Evolutionary conservation across 768 basidiomycete genomes (phyloP), one percentile per base, ranked within the genome.

Genomic region (Jaapia argillacea): DNA sequence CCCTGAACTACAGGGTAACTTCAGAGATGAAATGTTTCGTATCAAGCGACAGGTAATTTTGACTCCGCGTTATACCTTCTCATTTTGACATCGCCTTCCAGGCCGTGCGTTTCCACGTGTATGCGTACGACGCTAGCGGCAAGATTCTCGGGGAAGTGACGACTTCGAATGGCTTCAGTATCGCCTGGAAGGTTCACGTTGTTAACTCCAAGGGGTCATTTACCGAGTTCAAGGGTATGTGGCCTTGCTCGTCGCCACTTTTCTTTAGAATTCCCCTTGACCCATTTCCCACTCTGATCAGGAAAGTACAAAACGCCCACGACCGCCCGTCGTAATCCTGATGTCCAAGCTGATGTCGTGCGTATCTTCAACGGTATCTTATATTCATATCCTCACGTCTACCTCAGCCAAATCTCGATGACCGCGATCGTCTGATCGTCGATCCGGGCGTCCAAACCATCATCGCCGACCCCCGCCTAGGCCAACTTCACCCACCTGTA

Each of bases 21-120:
- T 60, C 43, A 49, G 48, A 31, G 59, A 60, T 46, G 36, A 22
- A 6, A 22, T 54, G 7, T 16, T 45, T 35, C 40, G 53, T 13
- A 55, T 64, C 28, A 61, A 54, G 46, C 57, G 61, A 18, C 56
- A 58, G 51, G 63, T 61, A 31, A 42, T 44, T 36, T 43, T 33
- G 4, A n/a, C 36, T 31, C 12, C 10, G 40, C 10, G 31, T 3
- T 41, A 26, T 23, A 6, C 18, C 6, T 22, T 10, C 22, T 35
- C 20, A n/a, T 18, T 7, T 3, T 44, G 5, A 26, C 21, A 14
- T 45, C 18, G 10, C 20, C 18, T 10, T 21, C 10, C 18, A 65
- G 63, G 63, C 61, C 22, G 61, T 52, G 21, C 46, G 54, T 5
- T 66, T 65, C 49, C 61, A 57, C 24, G 58, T 59, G 20, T 65